These are phyloP conservation scores for Coemansia sp. DNA, from an alignment of 192 early-diverging fungal species.

Conservation along the genomic window DNA sequence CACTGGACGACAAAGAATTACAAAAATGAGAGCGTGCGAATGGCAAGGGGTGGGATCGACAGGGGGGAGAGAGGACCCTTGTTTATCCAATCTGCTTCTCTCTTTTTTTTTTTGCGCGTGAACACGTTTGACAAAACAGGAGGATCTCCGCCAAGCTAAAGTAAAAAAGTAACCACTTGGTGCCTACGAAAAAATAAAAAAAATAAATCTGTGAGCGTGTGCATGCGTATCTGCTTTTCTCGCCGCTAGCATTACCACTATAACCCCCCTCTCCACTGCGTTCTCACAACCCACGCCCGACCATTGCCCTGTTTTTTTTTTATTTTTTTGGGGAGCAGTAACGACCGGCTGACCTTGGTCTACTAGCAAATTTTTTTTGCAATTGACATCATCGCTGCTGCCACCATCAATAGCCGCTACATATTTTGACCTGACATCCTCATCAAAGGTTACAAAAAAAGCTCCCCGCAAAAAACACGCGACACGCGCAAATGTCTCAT, in stretches of 20 bases:
- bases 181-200: neutral
- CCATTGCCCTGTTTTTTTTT: neutral
- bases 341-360: no score
- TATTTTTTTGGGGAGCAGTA: neutral
- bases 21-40: neutral
- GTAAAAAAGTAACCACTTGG: neutral
- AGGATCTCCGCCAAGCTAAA: no score
- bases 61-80: neutral
- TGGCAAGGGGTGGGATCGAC: neutral
- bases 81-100: neutral
- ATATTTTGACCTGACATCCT: no score
- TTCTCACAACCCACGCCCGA: constrained; percentile 5
- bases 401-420: neutral
- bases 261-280: neutral
- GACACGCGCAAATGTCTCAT: constrained; percentile 1
- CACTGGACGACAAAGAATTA: no score
- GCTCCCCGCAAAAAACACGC: neutral
- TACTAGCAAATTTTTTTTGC: no score
- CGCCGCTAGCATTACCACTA: neutral
- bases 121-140: neutral
- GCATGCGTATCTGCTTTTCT: constrained; percentile 5
- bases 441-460: neutral
- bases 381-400: neutral
- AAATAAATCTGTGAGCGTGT: neutral
- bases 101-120: constrained; percentile 1